A percentile compares a stretch with the other conserved stretches of the same genome.
These are phyloP conservation scores for Rhodotorula sp. DNA, from an alignment of 1,284 basidiomycete species.

Conservation along the genomic window DNA sequence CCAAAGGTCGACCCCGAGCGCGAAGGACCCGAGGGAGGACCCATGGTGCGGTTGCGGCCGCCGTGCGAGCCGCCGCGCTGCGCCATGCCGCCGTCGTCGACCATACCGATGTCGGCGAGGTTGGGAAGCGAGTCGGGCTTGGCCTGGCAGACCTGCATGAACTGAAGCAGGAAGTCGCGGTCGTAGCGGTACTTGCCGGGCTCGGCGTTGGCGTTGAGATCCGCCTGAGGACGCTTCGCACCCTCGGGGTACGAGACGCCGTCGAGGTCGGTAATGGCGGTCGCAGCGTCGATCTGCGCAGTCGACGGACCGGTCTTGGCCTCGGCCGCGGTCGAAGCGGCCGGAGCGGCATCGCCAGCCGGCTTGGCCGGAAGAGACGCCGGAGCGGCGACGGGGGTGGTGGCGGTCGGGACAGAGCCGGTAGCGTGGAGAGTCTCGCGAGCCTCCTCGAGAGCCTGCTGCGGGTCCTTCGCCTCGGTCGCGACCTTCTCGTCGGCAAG, in stretches of 20 bases:
- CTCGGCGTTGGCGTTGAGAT: constrained; percentile 76
- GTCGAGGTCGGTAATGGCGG: constrained; percentile 78
- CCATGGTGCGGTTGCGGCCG: constrained; percentile 53
- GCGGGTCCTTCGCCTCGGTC: constrained; percentile 43
- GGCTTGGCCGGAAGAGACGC: constrained; percentile 46
- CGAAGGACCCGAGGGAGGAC: constrained; percentile 56
- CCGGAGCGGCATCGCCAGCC: constrained; percentile 40
- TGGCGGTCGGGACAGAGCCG: not conserved
- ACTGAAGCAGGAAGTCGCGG: constrained; percentile 95
- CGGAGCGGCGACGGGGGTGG: constrained; percentile 33
- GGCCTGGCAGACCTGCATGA: constrained; percentile 92
- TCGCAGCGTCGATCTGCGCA: constrained; percentile 54
- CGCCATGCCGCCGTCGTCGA: constrained; percentile 63
- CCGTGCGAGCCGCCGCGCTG: constrained; percentile 41
- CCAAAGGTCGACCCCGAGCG: constrained; percentile 57
- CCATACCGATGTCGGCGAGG: constrained; percentile 81
- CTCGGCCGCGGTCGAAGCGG: constrained; percentile 57
- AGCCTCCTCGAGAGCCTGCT: constrained; percentile 48
- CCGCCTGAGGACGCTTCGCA: constrained; percentile 76
- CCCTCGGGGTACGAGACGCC: constrained; percentile 80
- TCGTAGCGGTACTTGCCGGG: constrained; percentile 97
- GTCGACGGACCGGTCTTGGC: constrained; percentile 13
- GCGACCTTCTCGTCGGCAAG: constrained; percentile 36
- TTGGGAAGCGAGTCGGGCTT: constrained; percentile 87
- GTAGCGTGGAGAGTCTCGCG: constrained; percentile 50